Base-by-base conservation (phyloP, 345 rosid genomes). In the Sisymbrium irio region DNA sequence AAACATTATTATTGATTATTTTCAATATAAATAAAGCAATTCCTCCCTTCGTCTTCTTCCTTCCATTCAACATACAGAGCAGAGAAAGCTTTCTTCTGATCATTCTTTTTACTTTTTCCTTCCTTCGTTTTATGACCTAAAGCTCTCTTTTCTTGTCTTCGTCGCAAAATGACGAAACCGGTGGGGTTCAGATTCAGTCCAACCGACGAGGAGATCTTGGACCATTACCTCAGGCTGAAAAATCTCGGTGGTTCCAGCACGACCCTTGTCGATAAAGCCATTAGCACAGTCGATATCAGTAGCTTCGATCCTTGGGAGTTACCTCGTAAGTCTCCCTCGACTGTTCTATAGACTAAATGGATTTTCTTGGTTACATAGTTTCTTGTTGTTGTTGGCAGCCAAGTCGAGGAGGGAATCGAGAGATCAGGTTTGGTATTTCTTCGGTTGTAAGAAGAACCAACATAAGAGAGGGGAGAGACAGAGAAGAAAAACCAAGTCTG, bases 301-400 rank as follows among this genome's bases (percentile, higher is more conserved):
- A 37, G 44, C 51, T 70, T 19, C 1, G 88, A 88, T 37, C 93
- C 90, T 9, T 76, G 82, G 83, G 67, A 88, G 0, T 50, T 88
- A 42, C 84, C 81, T 5, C 32, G 85, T 81, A 69, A 63, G 36
- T 65, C 25, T 18, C 1, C 30, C 28, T 17, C 9, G 6, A 11
- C 40, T 45, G 28, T 64, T 45, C 7, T 7, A 8, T 18, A 3
- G 19, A 22, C 25, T 22, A 22, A 22, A 3, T 22, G 1, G 3
- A 22, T 22, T 22, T 22, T 22, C 25, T 22, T 22, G 25, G 1
- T 22, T 22, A 22, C 25, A 3, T 1, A 22, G 1, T 22, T 22
- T 22, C 25, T 22, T 25, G 6, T 15, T 25, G 2, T 22, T 7
- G 1, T 4, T 30, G n/a, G 0, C 15, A 67, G 61, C 25, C 2